Conservation (phyloP, 257 asterid species). For the Solanum pinnatisectum region DNA sequence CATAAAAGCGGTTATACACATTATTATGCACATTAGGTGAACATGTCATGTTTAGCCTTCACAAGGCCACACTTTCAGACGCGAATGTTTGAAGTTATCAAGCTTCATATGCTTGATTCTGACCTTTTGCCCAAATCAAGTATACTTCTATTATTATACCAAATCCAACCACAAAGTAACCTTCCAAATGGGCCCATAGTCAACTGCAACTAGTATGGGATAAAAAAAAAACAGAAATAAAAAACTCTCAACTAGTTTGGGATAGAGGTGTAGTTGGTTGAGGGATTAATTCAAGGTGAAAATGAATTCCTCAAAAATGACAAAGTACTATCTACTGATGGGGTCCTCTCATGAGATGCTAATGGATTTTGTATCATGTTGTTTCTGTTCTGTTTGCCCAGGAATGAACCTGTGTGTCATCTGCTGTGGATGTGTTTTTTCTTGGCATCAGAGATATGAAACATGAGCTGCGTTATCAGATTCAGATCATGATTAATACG, state of each 20-base stretch:
- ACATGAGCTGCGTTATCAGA: conserved; percentile 64
- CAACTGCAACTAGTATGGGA: neutral
- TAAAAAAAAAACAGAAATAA: neutral
- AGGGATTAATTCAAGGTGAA: neutral
- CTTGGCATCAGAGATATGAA: conserved; percentile 77
- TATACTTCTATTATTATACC: neutral
- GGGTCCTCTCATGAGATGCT: neutral
- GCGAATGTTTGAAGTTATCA: neutral
- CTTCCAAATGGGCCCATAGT: neutral
- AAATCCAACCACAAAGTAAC: neutral
- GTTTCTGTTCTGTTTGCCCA: neutral
- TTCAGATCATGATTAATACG: conserved; percentile 9
- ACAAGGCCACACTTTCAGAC: neutral
- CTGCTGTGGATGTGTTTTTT: conserved; percentile 12
- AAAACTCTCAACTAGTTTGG: neutral
- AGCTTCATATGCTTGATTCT: neutral
- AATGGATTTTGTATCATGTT: neutral
- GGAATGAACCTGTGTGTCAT: neutral
- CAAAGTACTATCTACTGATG: neutral
- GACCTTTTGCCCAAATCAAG: neutral
- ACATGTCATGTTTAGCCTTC: neutral
- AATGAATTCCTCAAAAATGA: neutral
- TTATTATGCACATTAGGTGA: no score
- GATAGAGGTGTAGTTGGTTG: neutral
- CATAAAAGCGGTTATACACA: no score